phyloP scores from a whole-genome alignment of 2,329 filamentous ascomycete species.

The Paramyrothecium sp. region DNA sequence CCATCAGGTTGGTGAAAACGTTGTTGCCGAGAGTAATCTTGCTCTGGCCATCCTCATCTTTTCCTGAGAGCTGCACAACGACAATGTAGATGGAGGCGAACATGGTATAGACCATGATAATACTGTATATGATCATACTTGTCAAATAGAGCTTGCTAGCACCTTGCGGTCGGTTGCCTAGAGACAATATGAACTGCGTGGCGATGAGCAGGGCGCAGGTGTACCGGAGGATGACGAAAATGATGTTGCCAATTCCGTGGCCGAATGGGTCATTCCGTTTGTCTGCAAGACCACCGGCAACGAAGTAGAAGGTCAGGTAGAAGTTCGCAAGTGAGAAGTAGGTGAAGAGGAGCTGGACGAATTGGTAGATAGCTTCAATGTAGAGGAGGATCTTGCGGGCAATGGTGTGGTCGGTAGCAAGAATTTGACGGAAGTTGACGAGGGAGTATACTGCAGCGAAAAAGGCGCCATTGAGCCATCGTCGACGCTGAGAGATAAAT shows the following conservation, averaged over 20 bases:
- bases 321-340: slow-evolving; percentile 99
- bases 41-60: slow-evolving; percentile 33
- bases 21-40: slow-evolving; percentile 72
- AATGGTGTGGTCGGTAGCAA: slow-evolving; percentile 87
- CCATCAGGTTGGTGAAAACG: slow-evolving; percentile 91
- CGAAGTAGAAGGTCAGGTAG: slow-evolving; percentile 98
- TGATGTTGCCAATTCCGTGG: slow-evolving; percentile 76
- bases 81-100: slow-evolving; percentile 91
- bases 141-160: slow-evolving; percentile 86
- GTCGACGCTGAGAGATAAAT: slow-evolving; percentile 92
- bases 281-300: slow-evolving; percentile 86
- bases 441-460: slow-evolving; percentile 98
- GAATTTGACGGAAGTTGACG: slow-evolving; percentile 91
- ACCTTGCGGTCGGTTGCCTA: slow-evolving; percentile 94
- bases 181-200: slow-evolving; percentile 92
- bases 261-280: slow-evolving; percentile 84
- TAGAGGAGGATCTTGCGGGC: slow-evolving; percentile 88
- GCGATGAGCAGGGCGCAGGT: slow-evolving; percentile 82
- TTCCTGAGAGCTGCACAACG: slow-evolving; percentile 68
- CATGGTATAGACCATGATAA: slow-evolving; percentile 95
- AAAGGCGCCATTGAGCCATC: slow-evolving; percentile 98
- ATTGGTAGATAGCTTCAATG: slow-evolving; percentile 93
- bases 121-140: slow-evolving; percentile 83
- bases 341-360: slow-evolving; percentile 89
- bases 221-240: slow-evolving; percentile 87